Evolutionary conservation across 345 rosid genomes (phyloP).

Genomic region (Hibiscus tridactylites): DNA sequence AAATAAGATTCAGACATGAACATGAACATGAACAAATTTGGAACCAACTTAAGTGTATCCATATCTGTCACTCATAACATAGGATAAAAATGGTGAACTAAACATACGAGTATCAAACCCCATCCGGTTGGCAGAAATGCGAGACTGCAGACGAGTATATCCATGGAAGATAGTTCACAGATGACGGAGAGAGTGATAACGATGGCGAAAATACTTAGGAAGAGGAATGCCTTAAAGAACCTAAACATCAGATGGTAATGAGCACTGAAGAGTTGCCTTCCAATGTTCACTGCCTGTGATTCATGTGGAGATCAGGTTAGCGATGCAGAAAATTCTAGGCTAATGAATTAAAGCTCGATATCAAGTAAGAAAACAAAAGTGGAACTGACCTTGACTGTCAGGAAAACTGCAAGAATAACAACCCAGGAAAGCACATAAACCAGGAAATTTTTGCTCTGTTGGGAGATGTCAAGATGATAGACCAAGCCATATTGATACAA

Average conservation of each 20-base stretch:
- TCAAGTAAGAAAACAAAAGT: not conserved
- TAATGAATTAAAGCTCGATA: not conserved
- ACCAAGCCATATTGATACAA: conserved; percentile 95
- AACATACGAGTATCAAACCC: conserved; percentile 84
- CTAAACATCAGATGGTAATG: conserved; percentile 62
- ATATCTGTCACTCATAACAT: too few relatives aligned
- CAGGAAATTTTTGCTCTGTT: conserved; percentile 64
- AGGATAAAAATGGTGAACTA: not conserved
- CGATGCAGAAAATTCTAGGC: not conserved
- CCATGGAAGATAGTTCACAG: conserved; percentile 66
- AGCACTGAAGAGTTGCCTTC: conserved; percentile 71
- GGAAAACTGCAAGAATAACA: conserved; percentile 70
- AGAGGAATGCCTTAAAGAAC: conserved; percentile 78
- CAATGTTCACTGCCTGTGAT: conserved; percentile 81
- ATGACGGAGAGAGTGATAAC: conserved; percentile 57
- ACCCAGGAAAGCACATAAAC: conserved; percentile 93
- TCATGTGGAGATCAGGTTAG: conserved; percentile 10
- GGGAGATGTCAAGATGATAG: conserved; percentile 94
- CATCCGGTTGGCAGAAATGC: conserved; percentile 95
- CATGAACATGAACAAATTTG: not conserved
- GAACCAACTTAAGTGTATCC: not conserved
- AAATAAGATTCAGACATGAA: not conserved
- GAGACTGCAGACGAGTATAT: conserved; percentile 68
- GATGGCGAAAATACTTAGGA: conserved; percentile 53
- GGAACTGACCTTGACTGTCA: conserved; percentile 63